Evolutionary conservation across 2,329 filamentous ascomycete genomes (phyloP).

Genomic region (Lachnellula hyalina): DNA sequence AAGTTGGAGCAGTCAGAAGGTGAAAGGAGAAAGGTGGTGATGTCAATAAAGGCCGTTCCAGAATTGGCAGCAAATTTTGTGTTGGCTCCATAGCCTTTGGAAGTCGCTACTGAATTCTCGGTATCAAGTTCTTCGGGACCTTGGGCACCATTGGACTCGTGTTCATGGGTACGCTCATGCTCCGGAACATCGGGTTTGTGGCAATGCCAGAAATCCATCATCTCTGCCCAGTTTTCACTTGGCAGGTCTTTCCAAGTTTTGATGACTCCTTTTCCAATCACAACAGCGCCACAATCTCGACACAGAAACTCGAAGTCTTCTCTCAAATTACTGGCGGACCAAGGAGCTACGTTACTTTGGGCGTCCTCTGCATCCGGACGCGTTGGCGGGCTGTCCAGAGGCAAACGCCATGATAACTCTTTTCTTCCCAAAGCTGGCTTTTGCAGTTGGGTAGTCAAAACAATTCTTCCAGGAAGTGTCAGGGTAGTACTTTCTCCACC

Average conservation of each 20-base stretch:
- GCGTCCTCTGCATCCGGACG: conserved; percentile 11
- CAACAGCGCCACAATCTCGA: conserved; percentile 39
- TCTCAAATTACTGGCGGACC: conserved; percentile 49
- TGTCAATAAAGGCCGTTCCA: conserved; percentile 73
- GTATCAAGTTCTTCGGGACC: conserved; percentile 20
- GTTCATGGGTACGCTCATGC: conserved; percentile 28
- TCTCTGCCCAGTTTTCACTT: conserved; percentile 96
- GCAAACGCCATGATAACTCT: conserved; percentile 51
- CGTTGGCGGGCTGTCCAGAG: conserved; percentile 28
- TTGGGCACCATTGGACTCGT: conserved; percentile 33
- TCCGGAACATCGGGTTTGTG: conserved; percentile 74
- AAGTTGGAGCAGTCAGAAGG: conserved; percentile 55
- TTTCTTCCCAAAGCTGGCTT: conserved; percentile 24
- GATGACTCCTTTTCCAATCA: conserved; percentile 36
- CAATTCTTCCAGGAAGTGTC: conserved; percentile 35
- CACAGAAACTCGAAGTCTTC: conserved; percentile 31
- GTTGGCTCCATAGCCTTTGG: conserved; percentile 77
- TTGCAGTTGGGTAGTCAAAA: conserved; percentile 14
- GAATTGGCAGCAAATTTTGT: conserved; percentile 62
- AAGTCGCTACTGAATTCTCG: conserved; percentile 41
- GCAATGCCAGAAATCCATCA: conserved; percentile 99
- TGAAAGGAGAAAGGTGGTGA: conserved; percentile 68
- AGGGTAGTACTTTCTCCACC: conserved; percentile 35
- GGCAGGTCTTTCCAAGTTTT: conserved; percentile 83
- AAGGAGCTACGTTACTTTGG: conserved; percentile 32